Evolutionary conservation across 164 flowering plant species (phyloP), one percentile per base, ranked within the genome.

Genomic region (Akebia trifoliata): DNA sequence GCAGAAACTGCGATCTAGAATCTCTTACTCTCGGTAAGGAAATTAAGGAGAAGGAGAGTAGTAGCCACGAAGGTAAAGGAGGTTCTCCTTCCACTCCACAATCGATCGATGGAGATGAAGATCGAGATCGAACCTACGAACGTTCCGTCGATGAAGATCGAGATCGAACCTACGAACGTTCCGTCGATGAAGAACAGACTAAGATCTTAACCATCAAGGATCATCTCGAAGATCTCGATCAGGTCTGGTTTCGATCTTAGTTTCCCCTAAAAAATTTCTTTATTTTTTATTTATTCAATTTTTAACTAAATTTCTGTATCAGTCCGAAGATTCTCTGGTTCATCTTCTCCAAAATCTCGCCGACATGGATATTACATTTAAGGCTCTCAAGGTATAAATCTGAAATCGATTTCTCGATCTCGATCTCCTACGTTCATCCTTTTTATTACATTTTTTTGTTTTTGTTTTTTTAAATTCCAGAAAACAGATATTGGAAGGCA

Each of bases 281-380:
- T 25, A 1, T 20, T 22, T 15, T 26, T 35, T 48, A 22, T 15
- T 36, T 24, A 12, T 22, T 17, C 18, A n/a, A 10, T n/a, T 50
- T 21, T 18, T 32, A 31, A 36, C 26, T 36, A 11, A 60, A 8
- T 28, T 26, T 52, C 21, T 53, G 6, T 28, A 12, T 45, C 55
- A 90, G 99, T 40, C 81, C 50, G 96, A 90, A 45, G 93, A 90
- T 53, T 59, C 77, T 50, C 47, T 88, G 53, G 76, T 85, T 38
- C 76, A 83, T 50, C 72, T 81, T 73, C 85, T 94, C 32, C 87
- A 87, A 67, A 80, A 42, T 37, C 74, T 94, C n/a, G 89, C 87
- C 7, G 96, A 86, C 57, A 88, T 90, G 97, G 96, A 90, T 67
- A 78, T 94, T 32, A 85, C 96, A 35, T 90, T 86, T 67, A 75